Percentiles rank a stretch among this genome's conserved stretches.
Conservation (phyloP, 345 rosid species). For the Salix caprea region DNA sequence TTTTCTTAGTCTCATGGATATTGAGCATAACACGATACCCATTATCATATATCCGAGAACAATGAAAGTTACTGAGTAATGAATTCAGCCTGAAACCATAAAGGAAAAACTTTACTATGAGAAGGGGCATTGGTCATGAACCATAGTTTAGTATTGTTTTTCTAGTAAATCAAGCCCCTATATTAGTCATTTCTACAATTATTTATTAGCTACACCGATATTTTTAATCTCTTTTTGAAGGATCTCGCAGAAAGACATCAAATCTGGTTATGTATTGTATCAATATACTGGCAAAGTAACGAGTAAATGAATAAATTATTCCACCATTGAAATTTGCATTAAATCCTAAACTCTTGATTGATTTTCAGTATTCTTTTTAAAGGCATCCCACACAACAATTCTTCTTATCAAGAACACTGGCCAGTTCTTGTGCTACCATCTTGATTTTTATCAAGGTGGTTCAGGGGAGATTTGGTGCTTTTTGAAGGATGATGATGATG, state of each 20-base stretch:
- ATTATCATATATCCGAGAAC: neutral
- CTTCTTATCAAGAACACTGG: too few relatives aligned
- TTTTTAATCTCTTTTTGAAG: neutral
- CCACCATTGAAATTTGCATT: too few relatives aligned
- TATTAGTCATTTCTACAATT: neutral
- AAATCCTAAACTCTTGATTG: neutral
- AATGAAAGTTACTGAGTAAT: neutral
- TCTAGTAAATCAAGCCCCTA: neutral
- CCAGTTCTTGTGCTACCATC: neutral
- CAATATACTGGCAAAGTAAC: neutral
- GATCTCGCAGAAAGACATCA: neutral
- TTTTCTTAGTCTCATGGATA: neutral
- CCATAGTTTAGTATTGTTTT: neutral
- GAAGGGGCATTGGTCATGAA: neutral
- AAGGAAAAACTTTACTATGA: too few relatives aligned
- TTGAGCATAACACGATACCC: neutral
- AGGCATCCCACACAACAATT: too few relatives aligned
- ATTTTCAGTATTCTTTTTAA: neutral
- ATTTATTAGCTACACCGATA: neutral
- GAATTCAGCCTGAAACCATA: neutral
- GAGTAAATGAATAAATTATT: too few relatives aligned
- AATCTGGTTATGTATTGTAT: neutral
- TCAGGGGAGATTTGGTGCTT: neutral
- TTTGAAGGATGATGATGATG: neutral
- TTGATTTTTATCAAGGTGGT: neutral